These are phyloP conservation scores for Mycosphaerelloides madeirae DNA, from an alignment of 2,329 filamentous ascomycete genomes.

Conservation along the genomic window DNA sequence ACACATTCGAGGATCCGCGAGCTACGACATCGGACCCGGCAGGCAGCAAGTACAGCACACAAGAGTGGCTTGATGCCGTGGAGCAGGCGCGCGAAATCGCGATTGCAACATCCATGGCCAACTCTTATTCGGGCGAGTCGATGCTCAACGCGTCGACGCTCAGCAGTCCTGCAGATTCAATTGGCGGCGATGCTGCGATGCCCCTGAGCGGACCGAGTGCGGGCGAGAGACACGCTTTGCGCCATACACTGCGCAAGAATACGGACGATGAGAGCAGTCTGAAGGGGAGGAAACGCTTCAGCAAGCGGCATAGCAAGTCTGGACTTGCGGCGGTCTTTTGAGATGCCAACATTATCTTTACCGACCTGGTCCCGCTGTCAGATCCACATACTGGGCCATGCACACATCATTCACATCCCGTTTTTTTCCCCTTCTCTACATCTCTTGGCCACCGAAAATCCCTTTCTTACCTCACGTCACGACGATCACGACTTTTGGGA, in stretches of 20 bases:
- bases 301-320: conserved; percentile 88
- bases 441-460: too few relatives aligned
- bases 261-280: conserved; percentile 33
- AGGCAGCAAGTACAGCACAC: conserved; percentile 62
- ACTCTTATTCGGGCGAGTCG: conserved; percentile 57
- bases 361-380: too few relatives aligned
- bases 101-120: conserved; percentile 57
- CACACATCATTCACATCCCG: too few relatives aligned
- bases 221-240: conserved; percentile 22
- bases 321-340: conserved; percentile 86
- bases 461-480: too few relatives aligned
- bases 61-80: conserved; percentile 89
- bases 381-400: too few relatives aligned
- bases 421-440: too few relatives aligned
- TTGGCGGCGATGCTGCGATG: conserved; percentile 51
- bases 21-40: conserved; percentile 60
- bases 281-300: conserved; percentile 62
- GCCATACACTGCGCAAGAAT: conserved; percentile 37
- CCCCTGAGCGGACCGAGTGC: conserved; percentile 24
- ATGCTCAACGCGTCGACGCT: conserved; percentile 47
- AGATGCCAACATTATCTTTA: too few relatives aligned
- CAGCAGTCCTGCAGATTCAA: conserved; percentile 72
- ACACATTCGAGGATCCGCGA: conserved; percentile 91
- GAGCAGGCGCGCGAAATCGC: conserved; percentile 84
- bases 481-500: too few relatives aligned